Percentiles rank a stretch among this genome's conserved stretches.
These are phyloP conservation scores for Allium sativum DNA, from an alignment of 106 monocot genomes.

Conservation along the genomic window DNA sequence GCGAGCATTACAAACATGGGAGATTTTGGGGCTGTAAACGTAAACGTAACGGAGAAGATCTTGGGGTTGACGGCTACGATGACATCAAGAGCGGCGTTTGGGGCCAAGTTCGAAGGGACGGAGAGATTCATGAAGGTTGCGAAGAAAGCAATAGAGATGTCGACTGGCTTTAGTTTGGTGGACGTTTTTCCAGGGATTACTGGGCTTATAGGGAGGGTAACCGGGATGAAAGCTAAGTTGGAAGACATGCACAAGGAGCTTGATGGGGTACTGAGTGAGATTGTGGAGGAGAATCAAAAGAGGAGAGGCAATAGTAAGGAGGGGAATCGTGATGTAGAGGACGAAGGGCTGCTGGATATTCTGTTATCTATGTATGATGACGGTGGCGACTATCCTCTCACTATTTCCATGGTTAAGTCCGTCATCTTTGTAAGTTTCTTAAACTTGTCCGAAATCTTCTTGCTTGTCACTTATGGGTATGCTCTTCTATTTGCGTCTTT, in stretches of 20 bases:
- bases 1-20: neutral
- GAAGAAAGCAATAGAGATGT: neutral
- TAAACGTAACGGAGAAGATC: neutral
- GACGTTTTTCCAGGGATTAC: neutral
- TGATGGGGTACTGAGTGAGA: conserved; percentile 2
- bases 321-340: neutral
- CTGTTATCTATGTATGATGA: neutral
- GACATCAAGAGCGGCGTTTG: neutral
- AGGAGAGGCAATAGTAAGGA: neutral
- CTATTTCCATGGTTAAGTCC: conserved; percentile 2
- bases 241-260: neutral
- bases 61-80: neutral
- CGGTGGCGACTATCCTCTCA: neutral
- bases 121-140: neutral
- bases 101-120: neutral
- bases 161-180: neutral
- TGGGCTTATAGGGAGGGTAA: neutral
- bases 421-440: conserved; percentile 8
- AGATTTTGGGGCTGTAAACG: neutral
- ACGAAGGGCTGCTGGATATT: conserved; percentile 9
- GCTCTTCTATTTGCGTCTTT: neutral
- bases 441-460: too few species aligned
- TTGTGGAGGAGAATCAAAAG: conserved; percentile 2
- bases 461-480: too few species aligned
- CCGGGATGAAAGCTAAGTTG: too few species aligned